phyloP scores from a whole-genome alignment of 2,329 filamentous ascomycete genomes.

The Zymoseptoria tritici region DNA sequence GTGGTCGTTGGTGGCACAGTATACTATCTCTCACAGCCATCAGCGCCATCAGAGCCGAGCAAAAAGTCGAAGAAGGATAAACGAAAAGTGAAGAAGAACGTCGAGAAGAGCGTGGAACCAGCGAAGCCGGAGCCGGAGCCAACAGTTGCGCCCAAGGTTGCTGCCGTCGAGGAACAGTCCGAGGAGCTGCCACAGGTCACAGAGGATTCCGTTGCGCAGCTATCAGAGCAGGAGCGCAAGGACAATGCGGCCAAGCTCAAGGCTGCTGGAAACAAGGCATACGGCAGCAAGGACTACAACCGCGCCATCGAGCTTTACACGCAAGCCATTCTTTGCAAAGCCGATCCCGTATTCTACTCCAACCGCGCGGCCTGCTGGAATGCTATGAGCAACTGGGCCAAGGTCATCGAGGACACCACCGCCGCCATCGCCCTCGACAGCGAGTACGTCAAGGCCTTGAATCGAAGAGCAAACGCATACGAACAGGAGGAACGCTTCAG shows the following conservation, averaged over 20 bases:
- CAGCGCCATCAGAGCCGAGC: constrained; percentile 39
- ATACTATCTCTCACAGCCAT: constrained; percentile 65
- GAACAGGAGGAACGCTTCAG: constrained; percentile 87
- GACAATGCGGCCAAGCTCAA: constrained; percentile 87
- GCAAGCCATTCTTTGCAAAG: constrained; percentile 92
- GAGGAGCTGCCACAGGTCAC: constrained; percentile 45
- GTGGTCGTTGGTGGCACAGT: constrained; percentile 85
- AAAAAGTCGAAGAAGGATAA: constrained; percentile 86
- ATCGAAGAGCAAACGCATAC: constrained; percentile 92
- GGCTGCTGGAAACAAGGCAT: constrained; percentile 91
- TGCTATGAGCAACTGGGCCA: constrained; percentile 84
- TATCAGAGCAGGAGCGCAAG: constrained; percentile 62
- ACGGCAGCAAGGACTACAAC: constrained; percentile 88
- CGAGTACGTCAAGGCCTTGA: constrained; percentile 95
- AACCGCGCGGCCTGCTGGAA: constrained; percentile 98
- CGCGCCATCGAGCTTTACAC: constrained; percentile 91
- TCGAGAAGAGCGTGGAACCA: constrained; percentile 21
- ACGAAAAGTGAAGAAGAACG: constrained; percentile 77
- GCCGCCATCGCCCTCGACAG: constrained; percentile 88
- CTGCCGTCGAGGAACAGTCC: constrained; percentile 30
- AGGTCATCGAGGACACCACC: constrained; percentile 94
- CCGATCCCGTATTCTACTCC: constrained; percentile 96
- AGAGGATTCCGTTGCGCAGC: constrained; percentile 36
- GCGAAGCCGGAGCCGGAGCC: constrained; percentile 11
- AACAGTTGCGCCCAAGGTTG: constrained; percentile 21